These are phyloP conservation scores for Aspergillus avenaceus DNA, from an alignment of 495 filamentous ascomycete species.

Conservation along the genomic window DNA sequence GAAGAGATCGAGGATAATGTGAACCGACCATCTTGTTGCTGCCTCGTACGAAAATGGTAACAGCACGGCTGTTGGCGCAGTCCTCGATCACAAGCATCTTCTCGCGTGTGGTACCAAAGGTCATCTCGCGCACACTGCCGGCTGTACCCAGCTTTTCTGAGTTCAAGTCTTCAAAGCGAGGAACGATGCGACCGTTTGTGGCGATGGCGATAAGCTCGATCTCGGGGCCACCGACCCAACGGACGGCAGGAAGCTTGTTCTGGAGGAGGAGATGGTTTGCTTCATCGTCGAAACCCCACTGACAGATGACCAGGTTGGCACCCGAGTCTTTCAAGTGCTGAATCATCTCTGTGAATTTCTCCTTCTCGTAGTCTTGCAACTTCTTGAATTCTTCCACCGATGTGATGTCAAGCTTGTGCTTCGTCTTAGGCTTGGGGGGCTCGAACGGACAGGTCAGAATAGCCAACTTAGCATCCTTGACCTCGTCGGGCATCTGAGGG, in stretches of 20 bases:
- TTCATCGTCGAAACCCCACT: constrained; percentile 99
- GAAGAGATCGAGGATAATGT: constrained; percentile 1
- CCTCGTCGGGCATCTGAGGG: constrained; percentile 95
- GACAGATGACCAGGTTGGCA: constrained; percentile 96
- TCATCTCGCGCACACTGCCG: constrained; percentile 89
- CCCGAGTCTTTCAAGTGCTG: constrained; percentile 95
- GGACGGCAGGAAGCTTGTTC: constrained; percentile 90
- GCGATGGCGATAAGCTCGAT: constrained; percentile 98
- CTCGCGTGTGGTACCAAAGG: constrained; percentile 93
- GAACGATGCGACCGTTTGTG: constrained; percentile 95
- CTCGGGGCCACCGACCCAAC: constrained; percentile 98
- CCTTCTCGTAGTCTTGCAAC: constrained; percentile 87
- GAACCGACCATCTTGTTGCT: constrained; percentile 95
- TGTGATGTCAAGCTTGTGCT: constrained; percentile 98
- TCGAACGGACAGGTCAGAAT: constrained; percentile 98
- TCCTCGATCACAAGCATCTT: constrained; percentile 99
- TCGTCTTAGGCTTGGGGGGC: constrained; percentile 99
- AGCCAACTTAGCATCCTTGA: constrained; percentile 90
- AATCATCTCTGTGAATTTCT: constrained; percentile 98
- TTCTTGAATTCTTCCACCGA: constrained; percentile 97
- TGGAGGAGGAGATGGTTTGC: constrained; percentile 95
- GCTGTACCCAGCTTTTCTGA: constrained; percentile 86
- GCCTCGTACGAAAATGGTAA: constrained; percentile 92
- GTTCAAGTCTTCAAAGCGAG: constrained; percentile 91
- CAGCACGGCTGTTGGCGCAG: constrained; percentile 94